Conservation (phyloP, 2,329 filamentous ascomycete genomes). For the Cercospora brassicicola region DNA sequence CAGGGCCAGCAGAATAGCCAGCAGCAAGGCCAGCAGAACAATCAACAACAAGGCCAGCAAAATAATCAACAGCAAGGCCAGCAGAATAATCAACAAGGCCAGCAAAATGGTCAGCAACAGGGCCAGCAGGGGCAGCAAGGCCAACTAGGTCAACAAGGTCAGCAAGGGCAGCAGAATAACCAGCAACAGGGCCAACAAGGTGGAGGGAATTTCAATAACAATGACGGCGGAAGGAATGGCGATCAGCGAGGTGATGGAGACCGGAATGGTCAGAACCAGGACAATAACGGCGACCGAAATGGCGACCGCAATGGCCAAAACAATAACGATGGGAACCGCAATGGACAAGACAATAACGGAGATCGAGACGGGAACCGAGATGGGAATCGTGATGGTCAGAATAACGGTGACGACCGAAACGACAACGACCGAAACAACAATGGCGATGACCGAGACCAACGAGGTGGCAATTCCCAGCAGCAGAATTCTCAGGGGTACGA, state of each 20-base stretch:
- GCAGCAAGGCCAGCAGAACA: neutral
- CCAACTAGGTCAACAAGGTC: neutral
- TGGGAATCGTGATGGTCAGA: conserved; percentile 1
- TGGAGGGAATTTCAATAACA: neutral
- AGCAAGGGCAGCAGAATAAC: neutral
- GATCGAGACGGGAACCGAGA: neutral
- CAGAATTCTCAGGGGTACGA: neutral
- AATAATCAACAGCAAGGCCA: neutral
- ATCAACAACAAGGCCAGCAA: neutral
- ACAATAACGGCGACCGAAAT: neutral
- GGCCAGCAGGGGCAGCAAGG: neutral
- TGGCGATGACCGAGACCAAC: neutral
- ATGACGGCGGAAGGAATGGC: neutral
- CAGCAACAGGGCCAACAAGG: conserved; percentile 1
- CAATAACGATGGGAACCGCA: neutral
- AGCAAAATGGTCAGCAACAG: neutral
- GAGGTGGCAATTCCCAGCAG: neutral
- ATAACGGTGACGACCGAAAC: conserved; percentile 8
- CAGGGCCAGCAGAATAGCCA: neutral
- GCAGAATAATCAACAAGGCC: neutral
- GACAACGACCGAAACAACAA: neutral
- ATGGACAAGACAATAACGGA: conserved; percentile 2
- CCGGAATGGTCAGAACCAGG: neutral
- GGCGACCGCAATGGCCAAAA: neutral
- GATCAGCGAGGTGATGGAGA: conserved; percentile 6